Base-by-base conservation (phyloP, 192 early-diverging fungal genomes). In the Mortierella alpina region DNA sequence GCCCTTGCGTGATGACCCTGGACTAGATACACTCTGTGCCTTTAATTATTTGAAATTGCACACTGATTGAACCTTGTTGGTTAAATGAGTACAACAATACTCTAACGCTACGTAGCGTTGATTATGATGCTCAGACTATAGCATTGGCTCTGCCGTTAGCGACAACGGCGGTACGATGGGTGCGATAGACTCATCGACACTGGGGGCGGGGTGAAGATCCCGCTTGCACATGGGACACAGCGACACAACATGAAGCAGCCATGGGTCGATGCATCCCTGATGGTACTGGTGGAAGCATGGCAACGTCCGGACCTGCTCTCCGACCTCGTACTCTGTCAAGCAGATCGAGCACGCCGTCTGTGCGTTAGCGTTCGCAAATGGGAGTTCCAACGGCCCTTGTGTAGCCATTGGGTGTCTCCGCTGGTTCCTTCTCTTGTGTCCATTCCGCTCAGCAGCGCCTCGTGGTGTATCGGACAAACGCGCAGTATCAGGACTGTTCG, bases 231-330 rank as follows among this genome's bases (percentile, higher is more conserved):
- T 88, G 10, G 88, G 88, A 64, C 88, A 90, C 22, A 82, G 72
- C 54, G 86, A 82, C n/a, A 76, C 79, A 46, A 82, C 75, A 73
- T 88, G 78, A 3, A 85, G 68, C 51, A 88, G 22, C 88, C 88
- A 90, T 11, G 70, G 75, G 61, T 88, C 88, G 31, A 90, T 84
- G 66, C 88, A 90, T 13, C 73, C 83, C 42, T 72, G 62, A 63
- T 90, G 88, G 63, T 86, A 90, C 55, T 84, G 86, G 52, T 90
- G 87, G 20, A 75, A 77, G 59, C 88, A 90, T 50, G 86, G 84
- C 31, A 90, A 68, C 18, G 73, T 72, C 50, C 87, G 64, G 7
- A 90, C 74, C 18, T 74, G 53, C n/a, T 90, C 85, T 22, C 81
- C 85, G 0, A 66, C 49, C 20, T 76, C 84, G 74, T 88, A 90